Evolutionary conservation across 805 yeast genomes (phyloP).

Genomic region (Candida qinlingensis): DNA sequence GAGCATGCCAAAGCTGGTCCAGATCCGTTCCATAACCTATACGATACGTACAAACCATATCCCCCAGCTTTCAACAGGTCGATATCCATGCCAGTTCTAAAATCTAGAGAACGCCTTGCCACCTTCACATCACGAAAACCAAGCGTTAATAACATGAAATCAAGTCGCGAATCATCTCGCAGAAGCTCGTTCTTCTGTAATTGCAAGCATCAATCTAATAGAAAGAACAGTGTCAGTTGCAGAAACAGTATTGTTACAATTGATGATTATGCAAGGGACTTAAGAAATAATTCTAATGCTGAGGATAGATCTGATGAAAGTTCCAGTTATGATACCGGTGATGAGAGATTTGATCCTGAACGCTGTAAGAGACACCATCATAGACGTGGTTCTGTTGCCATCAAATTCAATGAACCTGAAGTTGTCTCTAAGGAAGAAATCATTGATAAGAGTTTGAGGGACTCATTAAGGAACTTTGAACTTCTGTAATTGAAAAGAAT

Average conservation of each 20-base stretch:
- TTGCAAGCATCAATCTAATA: neutral
- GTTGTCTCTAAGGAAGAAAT: neutral
- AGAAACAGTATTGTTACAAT: slow-evolving; percentile 1
- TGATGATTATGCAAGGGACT: too few relatives aligned
- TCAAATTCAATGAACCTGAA: slow-evolving; percentile 13
- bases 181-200: slow-evolving; percentile 5
- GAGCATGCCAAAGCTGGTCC: neutral
- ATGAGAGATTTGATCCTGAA: too few relatives aligned
- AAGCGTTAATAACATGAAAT: neutral
- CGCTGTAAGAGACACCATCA: slow-evolving; percentile 22
- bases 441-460: neutral
- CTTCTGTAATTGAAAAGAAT: neutral
- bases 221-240: neutral
- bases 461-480: neutral
- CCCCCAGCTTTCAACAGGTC: slow-evolving; percentile 5
- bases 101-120: neutral
- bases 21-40: neutral
- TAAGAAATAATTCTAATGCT: neutral
- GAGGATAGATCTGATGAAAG: neutral
- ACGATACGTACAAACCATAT: neutral
- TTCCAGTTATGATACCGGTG: too few relatives aligned
- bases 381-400: slow-evolving; percentile 26
- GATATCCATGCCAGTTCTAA: neutral
- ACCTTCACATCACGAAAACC: neutral
- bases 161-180: neutral